Conservation (phyloP, 208 protist genomes). For the Herpetomonas tarakana region DNA sequence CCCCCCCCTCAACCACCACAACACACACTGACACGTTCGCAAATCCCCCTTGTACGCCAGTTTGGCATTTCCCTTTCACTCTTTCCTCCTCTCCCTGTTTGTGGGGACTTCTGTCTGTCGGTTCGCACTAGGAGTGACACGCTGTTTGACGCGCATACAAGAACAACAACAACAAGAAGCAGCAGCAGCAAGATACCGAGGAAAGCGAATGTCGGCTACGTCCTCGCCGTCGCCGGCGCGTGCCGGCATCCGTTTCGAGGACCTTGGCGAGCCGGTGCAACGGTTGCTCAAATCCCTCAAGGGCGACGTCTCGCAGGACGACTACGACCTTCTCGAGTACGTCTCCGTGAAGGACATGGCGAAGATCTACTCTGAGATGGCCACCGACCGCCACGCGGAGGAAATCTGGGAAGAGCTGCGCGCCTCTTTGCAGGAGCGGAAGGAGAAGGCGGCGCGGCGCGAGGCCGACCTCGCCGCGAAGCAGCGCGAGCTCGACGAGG, state of each 20-base stretch:
- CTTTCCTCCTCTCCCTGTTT: too few relatives aligned
- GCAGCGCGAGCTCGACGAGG: conserved; percentile 27
- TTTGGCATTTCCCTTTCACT: too few relatives aligned
- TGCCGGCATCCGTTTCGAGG: conserved; percentile 72
- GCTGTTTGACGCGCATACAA: too few relatives aligned
- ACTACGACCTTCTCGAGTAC: conserved; percentile 78
- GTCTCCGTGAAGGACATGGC: conserved; percentile 86
- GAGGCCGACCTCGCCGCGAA: conserved; percentile 40
- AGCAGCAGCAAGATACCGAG: too few relatives aligned
- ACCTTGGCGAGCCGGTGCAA: conserved; percentile 84
- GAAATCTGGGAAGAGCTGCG: conserved; percentile 78
- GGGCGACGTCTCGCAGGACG: conserved; percentile 57
- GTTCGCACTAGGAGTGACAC: too few relatives aligned
- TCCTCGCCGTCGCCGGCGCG: not conserved
- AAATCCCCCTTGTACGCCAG: too few relatives aligned
- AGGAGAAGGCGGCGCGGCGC: conserved; percentile 32
- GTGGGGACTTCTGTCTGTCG: too few relatives aligned
- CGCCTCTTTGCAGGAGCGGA: conserved; percentile 40
- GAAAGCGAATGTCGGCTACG: too few relatives aligned
- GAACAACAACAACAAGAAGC: too few relatives aligned
- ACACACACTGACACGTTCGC: too few relatives aligned
- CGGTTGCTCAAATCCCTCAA: conserved; percentile 64
- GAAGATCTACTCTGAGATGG: conserved; percentile 83
- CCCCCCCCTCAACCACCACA: too few relatives aligned
- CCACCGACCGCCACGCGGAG: conserved; percentile 50